phyloP scores from a whole-genome alignment of 495 filamentous ascomycete genomes.

The Penicillium crystallinum region DNA sequence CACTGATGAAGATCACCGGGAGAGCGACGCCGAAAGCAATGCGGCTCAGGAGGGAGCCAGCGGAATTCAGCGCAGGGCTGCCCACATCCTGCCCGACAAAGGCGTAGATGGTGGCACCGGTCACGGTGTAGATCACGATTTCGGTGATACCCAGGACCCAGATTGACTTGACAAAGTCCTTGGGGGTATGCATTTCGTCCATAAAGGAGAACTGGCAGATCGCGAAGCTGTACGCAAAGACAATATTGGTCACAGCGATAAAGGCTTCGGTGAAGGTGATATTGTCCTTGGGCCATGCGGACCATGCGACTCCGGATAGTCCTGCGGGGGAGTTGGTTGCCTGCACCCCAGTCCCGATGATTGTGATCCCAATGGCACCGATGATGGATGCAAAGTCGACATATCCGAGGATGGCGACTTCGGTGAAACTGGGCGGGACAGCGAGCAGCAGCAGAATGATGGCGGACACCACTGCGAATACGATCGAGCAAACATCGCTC shows the following conservation, averaged over 20 bases:
- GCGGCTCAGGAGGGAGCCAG: slow-evolving; percentile 54
- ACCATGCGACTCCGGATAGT: slow-evolving; percentile 33
- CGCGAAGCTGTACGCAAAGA: slow-evolving; percentile 61
- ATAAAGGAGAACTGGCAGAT: slow-evolving; percentile 69
- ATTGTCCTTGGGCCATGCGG: slow-evolving; percentile 30
- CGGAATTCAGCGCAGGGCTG: slow-evolving; percentile 64
- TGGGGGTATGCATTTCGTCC: slow-evolving; percentile 67
- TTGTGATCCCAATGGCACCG: slow-evolving; percentile 61
- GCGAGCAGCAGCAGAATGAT: slow-evolving; percentile 56
- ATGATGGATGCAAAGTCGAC: slow-evolving; percentile 61
- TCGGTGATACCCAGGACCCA: slow-evolving; percentile 54
- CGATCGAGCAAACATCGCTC: slow-evolving; percentile 55
- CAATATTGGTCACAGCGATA: slow-evolving; percentile 63
- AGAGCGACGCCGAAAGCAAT: slow-evolving; percentile 68
- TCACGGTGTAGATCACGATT: slow-evolving; percentile 63
- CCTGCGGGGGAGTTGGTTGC: slow-evolving; percentile 30
- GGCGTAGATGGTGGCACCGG: slow-evolving; percentile 61
- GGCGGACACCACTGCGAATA: slow-evolving; percentile 58
- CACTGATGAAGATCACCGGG: slow-evolving; percentile 67
- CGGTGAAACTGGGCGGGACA: slow-evolving; percentile 51
- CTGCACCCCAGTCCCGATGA: slow-evolving; percentile 56
- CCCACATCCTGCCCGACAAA: slow-evolving; percentile 61
- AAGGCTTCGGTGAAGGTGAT: slow-evolving; percentile 38
- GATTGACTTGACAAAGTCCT: slow-evolving; percentile 59
- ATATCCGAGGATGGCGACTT: slow-evolving; percentile 56